phyloP scores from a whole-genome alignment of 768 basidiomycete genomes.

The Collybia mongolica region DNA sequence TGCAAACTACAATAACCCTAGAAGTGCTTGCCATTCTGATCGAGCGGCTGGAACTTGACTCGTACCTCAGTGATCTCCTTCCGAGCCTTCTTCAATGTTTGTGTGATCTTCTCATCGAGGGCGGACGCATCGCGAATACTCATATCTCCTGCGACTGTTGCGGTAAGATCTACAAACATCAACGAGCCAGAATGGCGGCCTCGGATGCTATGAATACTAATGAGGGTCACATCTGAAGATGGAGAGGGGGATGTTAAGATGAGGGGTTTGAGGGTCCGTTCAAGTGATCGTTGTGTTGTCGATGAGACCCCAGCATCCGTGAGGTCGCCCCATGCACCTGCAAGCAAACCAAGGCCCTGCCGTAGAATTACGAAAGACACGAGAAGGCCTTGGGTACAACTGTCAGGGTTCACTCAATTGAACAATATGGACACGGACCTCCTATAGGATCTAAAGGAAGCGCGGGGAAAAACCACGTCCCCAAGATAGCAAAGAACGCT shows the following conservation, averaged over 20 bases:
- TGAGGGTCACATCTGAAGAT: constrained; percentile 27
- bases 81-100: constrained; percentile 50
- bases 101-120: constrained; percentile 62
- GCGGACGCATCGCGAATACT: constrained; percentile 56
- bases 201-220: constrained; percentile 54
- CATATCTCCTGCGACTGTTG: constrained; percentile 59
- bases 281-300: constrained; percentile 50
- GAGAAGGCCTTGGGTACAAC: constrained; percentile 54
- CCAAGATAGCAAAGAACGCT: constrained; percentile 89
- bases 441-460: constrained; percentile 92
- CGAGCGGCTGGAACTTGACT: constrained; percentile 53
- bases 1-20: not conserved
- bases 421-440: constrained; percentile 45
- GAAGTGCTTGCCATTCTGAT: not conserved
- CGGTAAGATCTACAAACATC: constrained; percentile 81
- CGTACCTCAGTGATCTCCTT: constrained; percentile 74
- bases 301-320: constrained; percentile 79
- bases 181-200: constrained; percentile 79
- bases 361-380: constrained; percentile 89
- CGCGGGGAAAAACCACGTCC: constrained; percentile 83
- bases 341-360: constrained; percentile 69
- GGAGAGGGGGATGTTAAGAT: constrained; percentile 22
- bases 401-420: not conserved
- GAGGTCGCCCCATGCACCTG: constrained; percentile 75
- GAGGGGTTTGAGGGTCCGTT: constrained; percentile 56